These are phyloP conservation scores for Colletotrichum zoysiae DNA, from an alignment of 2,329 filamentous ascomycete species.

Conservation along the genomic window DNA sequence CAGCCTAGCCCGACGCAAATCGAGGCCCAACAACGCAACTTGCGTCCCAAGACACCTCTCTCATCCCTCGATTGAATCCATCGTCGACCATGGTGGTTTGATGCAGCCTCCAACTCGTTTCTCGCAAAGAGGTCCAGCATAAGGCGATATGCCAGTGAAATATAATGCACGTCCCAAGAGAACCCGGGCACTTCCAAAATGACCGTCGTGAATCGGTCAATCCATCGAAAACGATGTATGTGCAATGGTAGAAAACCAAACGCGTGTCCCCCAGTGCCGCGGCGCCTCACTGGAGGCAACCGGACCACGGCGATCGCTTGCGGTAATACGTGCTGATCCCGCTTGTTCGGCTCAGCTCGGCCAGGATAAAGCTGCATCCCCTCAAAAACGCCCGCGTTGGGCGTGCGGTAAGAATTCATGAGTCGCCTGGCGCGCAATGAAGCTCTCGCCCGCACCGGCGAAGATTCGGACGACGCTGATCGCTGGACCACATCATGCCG, in stretches of 20 bases:
- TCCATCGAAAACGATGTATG: neutral
- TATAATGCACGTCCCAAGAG: neutral
- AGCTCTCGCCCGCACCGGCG: neutral
- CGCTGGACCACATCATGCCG: slow-evolving; percentile 31
- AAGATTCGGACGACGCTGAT: slow-evolving; percentile 28
- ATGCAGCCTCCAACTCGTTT: neutral
- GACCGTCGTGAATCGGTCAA: neutral
- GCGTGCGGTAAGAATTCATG: neutral
- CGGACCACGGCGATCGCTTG: slow-evolving; percentile 23
- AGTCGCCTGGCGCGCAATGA: neutral
- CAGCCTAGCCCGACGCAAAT: slow-evolving; percentile 7
- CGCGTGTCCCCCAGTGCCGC: neutral
- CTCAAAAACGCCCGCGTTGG: neutral
- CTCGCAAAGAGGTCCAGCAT: neutral
- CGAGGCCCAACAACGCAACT: slow-evolving; percentile 25
- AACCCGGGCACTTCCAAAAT: too few species aligned
- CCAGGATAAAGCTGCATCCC: neutral
- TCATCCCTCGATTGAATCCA: slow-evolving; percentile 8
- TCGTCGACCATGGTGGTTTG: neutral
- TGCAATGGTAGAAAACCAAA: neutral
- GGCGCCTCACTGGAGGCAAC: slow-evolving; percentile 36
- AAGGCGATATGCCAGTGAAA: neutral
- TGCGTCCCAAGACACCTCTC: slow-evolving; percentile 6
- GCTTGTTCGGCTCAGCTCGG: neutral
- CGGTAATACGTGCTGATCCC: slow-evolving; percentile 26